Base-by-base conservation (phyloP, 345 rosid species). In the Nephelium lappaceum region DNA sequence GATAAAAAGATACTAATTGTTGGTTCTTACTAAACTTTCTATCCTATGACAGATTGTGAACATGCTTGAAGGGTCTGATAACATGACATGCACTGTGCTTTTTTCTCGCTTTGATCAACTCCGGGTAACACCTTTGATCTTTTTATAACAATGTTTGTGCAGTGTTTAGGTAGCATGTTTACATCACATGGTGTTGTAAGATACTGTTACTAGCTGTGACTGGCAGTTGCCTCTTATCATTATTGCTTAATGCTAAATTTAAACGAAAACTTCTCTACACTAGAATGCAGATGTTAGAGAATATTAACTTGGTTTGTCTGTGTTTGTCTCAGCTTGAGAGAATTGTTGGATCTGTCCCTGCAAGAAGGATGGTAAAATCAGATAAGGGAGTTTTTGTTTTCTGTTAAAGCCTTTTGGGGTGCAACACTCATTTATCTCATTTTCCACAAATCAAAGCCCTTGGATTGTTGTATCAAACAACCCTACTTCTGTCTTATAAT, bases 1-100 rank as follows among this genome's bases (percentile, higher is more conserved):
- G 9, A 5, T 11, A 64, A 21, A 5, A 19, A 11, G 27, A 55
- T 31, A 36, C n/a, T 51, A 71, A 9, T 55, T 53, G 24, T 53
- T 38, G 8, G 19, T 42, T 27, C 31, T 39, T 45, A 19, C 51
- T 53, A 72, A 64, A 9, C 31, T 71, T 76, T 36, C 27, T 53
- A 78, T 64, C 74, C 27, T 73, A 11, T 71, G 81, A 82, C 95
- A 95, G 99, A 87, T 93, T 83, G 89, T 91, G 73, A 92, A 90
- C 87, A 90, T 91, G 97, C 92, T 95, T 82, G 95, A 93, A 79
- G 96, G 87, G 74, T 83, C 93, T 7, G 80, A 87, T 78, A 86
- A 84, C 86, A 84, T 87, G 93, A 77, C 92, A 49, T 89, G 93
- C 90, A 90, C 93, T 7, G 94, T 86, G 69, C 91, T 95, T 38